Evolutionary conservation across 1,139 yeast species (phyloP), one percentile per base, ranked within the genome.

Genomic region (Yamadazyma atmosphaerica): DNA sequence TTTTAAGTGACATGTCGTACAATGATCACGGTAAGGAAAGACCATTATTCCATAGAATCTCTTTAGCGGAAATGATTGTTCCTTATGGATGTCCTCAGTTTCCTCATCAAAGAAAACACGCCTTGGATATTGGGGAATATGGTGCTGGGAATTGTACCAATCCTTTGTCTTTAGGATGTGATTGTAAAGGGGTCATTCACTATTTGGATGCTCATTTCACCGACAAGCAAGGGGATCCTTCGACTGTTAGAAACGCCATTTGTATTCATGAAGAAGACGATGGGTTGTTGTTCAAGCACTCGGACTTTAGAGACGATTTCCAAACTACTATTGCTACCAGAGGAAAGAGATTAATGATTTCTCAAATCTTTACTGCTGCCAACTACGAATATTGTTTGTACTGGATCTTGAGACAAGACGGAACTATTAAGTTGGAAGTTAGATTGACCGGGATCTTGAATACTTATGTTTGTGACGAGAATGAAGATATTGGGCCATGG

Each of bases 201-300:
- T 85, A 85, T 65, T 60, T 85, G 63, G 90, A 84, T 61, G 90
- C 86, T 18, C 81, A 79, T 61, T 81, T 83, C 56, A 74, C 82
- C 34, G 80, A 78, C 60, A 76, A 78, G 58, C 61, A 68, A 10
- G 94, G 94, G 55, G 81, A 77, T 23, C 81, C 89, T 39, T 65
- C 81, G 47, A 81, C 88, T 25, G 74, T 83, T 44, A 82, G 81
- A 63, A 83, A 84, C 52, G 92, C 92, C 13, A 74, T 85, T 45
- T 85, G 94, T 64, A 83, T 85, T 54, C 94, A 85, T 59, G 94
- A 85, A 67, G 90, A 85, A 62, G 94, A 85, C 55, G 88, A 83
- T 51, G 92, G 94, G 25, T 61, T 85, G 45, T 68, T 85, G 50
- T 84, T 72, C 72, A 85, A 85, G 69, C 94, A 85, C 64, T 82